Percentiles rank a stretch among this genome's conserved stretches.
Evolutionary conservation across 1,139 yeast species (phyloP).

Genomic region (Hansenula lynferdii): DNA sequence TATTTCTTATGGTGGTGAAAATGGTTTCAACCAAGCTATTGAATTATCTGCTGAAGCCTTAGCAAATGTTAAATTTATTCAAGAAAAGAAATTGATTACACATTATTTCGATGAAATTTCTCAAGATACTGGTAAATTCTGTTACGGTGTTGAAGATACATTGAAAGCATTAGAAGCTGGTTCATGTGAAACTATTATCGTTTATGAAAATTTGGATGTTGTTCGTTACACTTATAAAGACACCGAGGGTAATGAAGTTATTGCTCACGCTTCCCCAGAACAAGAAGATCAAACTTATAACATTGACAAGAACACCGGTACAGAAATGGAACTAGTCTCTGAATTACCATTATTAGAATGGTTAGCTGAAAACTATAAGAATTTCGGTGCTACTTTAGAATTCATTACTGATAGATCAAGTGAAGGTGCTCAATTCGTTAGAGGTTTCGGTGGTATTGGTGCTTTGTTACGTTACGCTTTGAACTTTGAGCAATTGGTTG

Average conservation of each 20-base stretch:
- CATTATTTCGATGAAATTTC: conserved; percentile 94
- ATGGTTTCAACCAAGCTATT: conserved; percentile 98
- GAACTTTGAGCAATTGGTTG: conserved; percentile 90
- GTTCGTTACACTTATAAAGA: conserved; percentile 83
- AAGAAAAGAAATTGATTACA: conserved; percentile 92
- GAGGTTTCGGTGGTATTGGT: conserved; percentile 99
- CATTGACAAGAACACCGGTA: conserved; percentile 79
- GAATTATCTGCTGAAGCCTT: conserved; percentile 95
- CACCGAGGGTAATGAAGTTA: conserved; percentile 71
- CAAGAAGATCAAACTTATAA: conserved; percentile 74
- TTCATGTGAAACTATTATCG: conserved; percentile 90
- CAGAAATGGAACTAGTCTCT: conserved; percentile 79
- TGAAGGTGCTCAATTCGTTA: conserved; percentile 97
- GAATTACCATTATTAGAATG: conserved; percentile 90
- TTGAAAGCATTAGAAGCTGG: conserved; percentile 94
- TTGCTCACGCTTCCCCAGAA: conserved; percentile 68
- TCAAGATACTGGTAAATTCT: conserved; percentile 93
- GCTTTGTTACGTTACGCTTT: conserved; percentile 94
- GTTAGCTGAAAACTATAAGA: conserved; percentile 95
- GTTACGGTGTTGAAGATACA: conserved; percentile 97
- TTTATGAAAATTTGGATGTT: conserved; percentile 84
- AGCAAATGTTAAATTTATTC: conserved; percentile 94
- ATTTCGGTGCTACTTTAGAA: conserved; percentile 91
- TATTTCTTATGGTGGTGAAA: conserved; percentile 98
- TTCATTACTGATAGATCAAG: conserved; percentile 95